Evolutionary conservation across 768 basidiomycete species (phyloP), one percentile per base, ranked within the genome.

Genomic region (Pisolithus orientalis): DNA sequence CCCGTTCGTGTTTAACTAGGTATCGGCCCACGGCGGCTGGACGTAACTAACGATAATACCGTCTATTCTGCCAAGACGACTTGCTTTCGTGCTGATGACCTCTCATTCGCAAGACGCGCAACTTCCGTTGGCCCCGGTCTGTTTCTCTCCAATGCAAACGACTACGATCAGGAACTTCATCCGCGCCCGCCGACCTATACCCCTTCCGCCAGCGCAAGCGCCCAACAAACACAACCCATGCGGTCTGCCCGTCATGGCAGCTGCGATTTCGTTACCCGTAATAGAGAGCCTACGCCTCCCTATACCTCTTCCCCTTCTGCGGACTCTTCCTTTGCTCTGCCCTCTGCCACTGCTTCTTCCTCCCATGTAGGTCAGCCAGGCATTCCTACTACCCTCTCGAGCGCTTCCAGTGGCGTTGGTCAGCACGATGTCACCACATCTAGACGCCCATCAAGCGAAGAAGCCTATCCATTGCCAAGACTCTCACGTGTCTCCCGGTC

Each of bases 31-130:
- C 78, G 85, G 14, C 77, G 87, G 37, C 69, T 85, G 54, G 90
- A 95, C 29, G 73, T 90, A 13, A 77, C 73, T 27, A 93, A 95
- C 63, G 84, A 87, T 52, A 83, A 84, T 56, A 75, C 75, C 44
- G 71, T 94, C 38, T 86, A 89, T 59, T 82, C 83, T 34, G 83
- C 87, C 5, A 80, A 80, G 0, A 80, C 82, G 21, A 79, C 83
- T 5, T 85, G 89, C 66, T 97, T 95, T 69, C 77, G 78, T 50
- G 90, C 90, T 0, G 75, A 78, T 3, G 73, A 40, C 53, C 68
- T 8, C 58, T 69, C 21, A 68, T 76, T 13, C n/a, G 27, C 49
- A 27, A 57, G 54, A 43, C 58, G 58, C 7, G 53, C 60, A 6
- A 49, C 59, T 1, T 66, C 62, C 17, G 57, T 63, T 21, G 66